Evolutionary conservation across 345 rosid species (phyloP).

Genomic region (Barbarea vulgaris): DNA sequence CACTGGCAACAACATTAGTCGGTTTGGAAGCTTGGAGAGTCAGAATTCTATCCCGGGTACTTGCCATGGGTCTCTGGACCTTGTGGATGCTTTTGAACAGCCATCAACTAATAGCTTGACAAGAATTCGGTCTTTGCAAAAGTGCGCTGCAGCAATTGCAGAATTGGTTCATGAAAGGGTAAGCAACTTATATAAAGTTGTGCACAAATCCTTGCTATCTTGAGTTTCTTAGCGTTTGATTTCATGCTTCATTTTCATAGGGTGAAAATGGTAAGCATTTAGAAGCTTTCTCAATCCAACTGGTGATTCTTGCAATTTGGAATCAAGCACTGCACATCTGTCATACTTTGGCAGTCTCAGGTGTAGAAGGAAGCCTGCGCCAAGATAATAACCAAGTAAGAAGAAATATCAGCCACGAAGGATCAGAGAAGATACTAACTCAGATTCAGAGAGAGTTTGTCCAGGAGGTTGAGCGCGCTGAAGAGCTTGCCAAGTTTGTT

Average conservation of each 20-base stretch:
- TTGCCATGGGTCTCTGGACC: slow-evolving; percentile 75
- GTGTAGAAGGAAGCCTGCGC: slow-evolving; percentile 78
- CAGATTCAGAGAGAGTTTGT: slow-evolving; percentile 83
- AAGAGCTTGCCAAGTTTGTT: slow-evolving; percentile 75
- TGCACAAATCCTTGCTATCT: neutral
- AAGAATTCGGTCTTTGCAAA: slow-evolving; percentile 80
- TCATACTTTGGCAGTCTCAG: slow-evolving; percentile 93
- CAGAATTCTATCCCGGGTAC: slow-evolving; percentile 70
- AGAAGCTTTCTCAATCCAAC: slow-evolving; percentile 94
- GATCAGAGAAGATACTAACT: slow-evolving; percentile 56
- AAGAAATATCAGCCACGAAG: slow-evolving; percentile 46
- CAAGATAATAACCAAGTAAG: slow-evolving; percentile 53
- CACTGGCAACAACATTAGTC: slow-evolving; percentile 41
- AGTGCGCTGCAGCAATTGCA: slow-evolving; percentile 65
- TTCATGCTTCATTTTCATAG: slow-evolving; percentile 46
- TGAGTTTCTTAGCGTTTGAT: slow-evolving; percentile 12
- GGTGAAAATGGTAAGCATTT: slow-evolving; percentile 53
- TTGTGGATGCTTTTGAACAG: slow-evolving; percentile 66
- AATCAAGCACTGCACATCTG: slow-evolving; percentile 91
- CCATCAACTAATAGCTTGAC: slow-evolving; percentile 69
- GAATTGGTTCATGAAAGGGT: slow-evolving; percentile 74
- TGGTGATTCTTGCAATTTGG: slow-evolving; percentile 97
- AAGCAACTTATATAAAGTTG: slow-evolving; percentile 2
- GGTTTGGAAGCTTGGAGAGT: slow-evolving; percentile 65
- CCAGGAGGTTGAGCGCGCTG: slow-evolving; percentile 79